Percentiles rank a stretch among this genome's conserved stretches.
Conservation (phyloP, 2,329 filamentous ascomycete genomes). For the Botrytis porri region DNA sequence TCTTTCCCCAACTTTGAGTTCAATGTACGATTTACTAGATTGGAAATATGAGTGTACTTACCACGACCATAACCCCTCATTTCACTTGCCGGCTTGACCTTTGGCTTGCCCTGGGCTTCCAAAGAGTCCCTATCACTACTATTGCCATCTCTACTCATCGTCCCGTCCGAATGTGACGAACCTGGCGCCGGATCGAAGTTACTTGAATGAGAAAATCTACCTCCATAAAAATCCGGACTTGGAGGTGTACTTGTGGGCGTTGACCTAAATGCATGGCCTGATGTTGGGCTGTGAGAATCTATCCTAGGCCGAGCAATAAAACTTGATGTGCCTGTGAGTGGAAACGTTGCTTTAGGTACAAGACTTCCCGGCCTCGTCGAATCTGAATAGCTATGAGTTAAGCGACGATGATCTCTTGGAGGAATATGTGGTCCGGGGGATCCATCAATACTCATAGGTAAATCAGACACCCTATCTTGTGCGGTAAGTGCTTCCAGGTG, state of each 20-base stretch:
- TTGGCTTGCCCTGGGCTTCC: conserved; percentile 44
- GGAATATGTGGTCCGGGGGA: not conserved
- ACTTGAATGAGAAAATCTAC: conserved; percentile 9
- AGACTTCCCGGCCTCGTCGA: not conserved
- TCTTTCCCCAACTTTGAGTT: not conserved
- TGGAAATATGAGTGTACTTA: conserved; percentile 38
- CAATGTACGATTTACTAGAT: not conserved
- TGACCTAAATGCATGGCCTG: not conserved
- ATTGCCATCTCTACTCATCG: conserved; percentile 7
- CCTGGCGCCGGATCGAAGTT: conserved; percentile 4
- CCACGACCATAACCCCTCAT: conserved; percentile 54
- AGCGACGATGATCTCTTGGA: conserved; percentile 9
- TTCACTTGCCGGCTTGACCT: conserved; percentile 48
- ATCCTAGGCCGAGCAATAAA: conserved; percentile 2
- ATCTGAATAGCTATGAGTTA: conserved; percentile 5
- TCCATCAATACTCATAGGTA: conserved; percentile 13
- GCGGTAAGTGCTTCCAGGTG: conserved; percentile 29
- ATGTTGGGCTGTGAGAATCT: conserved; percentile 5
- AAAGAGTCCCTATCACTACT: conserved; percentile 27
- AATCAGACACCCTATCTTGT: not conserved
- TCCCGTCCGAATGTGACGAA: conserved; percentile 14
- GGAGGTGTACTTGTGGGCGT: not conserved
- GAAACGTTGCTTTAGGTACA: not conserved
- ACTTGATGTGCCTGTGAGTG: conserved; percentile 3
- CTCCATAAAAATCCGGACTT: conserved; percentile 11